These are phyloP conservation scores for Letharia lupina DNA, from an alignment of 495 filamentous ascomycete genomes.

Conservation along the genomic window DNA sequence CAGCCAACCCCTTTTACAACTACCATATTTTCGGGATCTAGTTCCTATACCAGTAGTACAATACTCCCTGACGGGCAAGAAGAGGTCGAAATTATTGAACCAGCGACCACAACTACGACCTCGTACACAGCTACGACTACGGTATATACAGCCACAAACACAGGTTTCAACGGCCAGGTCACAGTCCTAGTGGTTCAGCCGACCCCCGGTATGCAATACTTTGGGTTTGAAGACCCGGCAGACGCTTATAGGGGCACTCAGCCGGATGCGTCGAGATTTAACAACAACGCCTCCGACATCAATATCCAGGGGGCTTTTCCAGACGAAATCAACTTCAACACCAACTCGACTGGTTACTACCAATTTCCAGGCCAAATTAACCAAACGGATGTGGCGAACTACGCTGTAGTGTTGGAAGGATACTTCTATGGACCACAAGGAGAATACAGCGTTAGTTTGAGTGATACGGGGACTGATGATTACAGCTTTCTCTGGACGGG, in stretches of 20 bases:
- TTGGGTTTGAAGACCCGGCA: not conserved
- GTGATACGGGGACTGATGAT: not conserved
- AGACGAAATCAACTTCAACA: not conserved
- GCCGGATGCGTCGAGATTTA: not conserved
- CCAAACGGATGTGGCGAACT: not conserved
- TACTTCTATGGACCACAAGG: not conserved
- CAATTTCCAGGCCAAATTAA: not conserved
- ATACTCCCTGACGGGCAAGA: not conserved
- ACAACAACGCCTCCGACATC: not conserved
- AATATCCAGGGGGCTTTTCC: not conserved
- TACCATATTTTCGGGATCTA: not conserved
- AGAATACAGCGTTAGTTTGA: not conserved
- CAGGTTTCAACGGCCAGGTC: not conserved
- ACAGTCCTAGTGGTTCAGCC: not conserved
- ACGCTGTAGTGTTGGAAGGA: not conserved
- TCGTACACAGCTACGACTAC: not conserved
- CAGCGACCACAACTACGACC: not conserved
- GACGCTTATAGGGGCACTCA: not conserved
- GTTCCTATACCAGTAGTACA: not conserved
- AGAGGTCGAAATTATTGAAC: not conserved
- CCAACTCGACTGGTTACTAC: not conserved
- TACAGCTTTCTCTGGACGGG: not conserved
- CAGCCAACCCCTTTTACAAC: not conserved
- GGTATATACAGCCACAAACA: not conserved
- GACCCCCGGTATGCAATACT: slow-evolving; percentile 4